These are phyloP conservation scores for Coemansia sp. DNA, from an alignment of 192 early-diverging fungal genomes.

Conservation along the genomic window DNA sequence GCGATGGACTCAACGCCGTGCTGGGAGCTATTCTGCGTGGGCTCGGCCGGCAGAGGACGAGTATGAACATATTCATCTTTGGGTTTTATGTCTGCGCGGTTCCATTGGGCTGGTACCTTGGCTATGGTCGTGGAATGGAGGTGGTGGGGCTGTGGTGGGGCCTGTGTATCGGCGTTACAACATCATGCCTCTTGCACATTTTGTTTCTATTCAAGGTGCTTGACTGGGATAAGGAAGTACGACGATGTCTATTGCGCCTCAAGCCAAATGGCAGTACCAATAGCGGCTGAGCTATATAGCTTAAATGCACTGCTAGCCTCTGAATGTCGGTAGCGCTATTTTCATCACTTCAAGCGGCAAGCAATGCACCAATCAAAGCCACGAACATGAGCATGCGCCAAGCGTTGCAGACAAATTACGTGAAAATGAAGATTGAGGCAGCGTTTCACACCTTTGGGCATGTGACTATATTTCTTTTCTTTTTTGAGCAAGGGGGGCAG, in stretches of 20 bases:
- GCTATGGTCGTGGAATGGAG: conserved; percentile 39
- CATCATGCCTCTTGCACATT: conserved; percentile 37
- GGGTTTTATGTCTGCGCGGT: conserved; percentile 57
- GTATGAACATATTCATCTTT: conserved; percentile 54
- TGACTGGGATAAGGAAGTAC: conserved; percentile 35
- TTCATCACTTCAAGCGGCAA: not conserved
- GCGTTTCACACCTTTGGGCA: not conserved
- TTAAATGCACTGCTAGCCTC: not conserved
- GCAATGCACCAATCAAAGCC: not conserved
- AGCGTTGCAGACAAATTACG: not conserved
- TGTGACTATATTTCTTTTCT: too few relatives aligned
- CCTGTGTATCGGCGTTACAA: conserved; percentile 30
- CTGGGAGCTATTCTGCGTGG: conserved; percentile 58
- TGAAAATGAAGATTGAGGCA: not conserved
- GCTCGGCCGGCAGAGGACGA: conserved; percentile 54
- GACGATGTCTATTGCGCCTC: conserved; percentile 24
- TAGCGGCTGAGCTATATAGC: not conserved
- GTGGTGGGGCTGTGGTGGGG: conserved; percentile 53
- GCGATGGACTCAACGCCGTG: conserved; percentile 62
- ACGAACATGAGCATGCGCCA: not conserved
- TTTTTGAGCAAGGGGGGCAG: not conserved
- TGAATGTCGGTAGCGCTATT: not conserved
- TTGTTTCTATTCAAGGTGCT: conserved; percentile 15
- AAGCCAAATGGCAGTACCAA: not conserved
- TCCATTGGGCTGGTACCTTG: conserved; percentile 56